Evolutionary conservation across 2,329 filamentous ascomycete genomes (phyloP).

Genomic region (Aspergillus sp.): DNA sequence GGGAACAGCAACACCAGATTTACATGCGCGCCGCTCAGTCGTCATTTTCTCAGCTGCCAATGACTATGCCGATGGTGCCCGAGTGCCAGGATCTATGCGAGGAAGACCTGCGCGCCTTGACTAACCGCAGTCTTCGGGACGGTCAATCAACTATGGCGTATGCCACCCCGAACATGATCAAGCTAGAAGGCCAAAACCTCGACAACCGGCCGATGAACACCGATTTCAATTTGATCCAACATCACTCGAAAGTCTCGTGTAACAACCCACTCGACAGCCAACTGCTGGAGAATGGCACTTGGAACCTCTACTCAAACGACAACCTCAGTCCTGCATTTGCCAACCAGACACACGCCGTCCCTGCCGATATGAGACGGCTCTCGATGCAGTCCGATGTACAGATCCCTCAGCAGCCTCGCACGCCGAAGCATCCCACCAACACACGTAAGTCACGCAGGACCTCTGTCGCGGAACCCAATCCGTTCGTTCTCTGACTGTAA

Average conservation of each 20-base stretch:
- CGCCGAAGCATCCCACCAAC: conserved; percentile 59
- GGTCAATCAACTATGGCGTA: conserved; percentile 29
- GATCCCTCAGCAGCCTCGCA: conserved; percentile 55
- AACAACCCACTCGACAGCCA: conserved; percentile 21
- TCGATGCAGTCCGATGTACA: conserved; percentile 40
- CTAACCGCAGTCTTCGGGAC: conserved; percentile 37
- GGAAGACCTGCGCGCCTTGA: conserved; percentile 32
- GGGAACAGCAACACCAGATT: conserved; percentile 85
- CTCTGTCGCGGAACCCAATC: background rate
- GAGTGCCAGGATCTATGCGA: conserved; percentile 30
- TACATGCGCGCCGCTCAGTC: conserved; percentile 68
- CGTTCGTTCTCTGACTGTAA: conserved; percentile 20
- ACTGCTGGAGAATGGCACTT: conserved; percentile 23
- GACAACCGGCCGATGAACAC: conserved; percentile 23
- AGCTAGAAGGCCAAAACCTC: conserved; percentile 15
- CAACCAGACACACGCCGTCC: conserved; percentile 24
- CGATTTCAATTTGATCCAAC: conserved; percentile 30
- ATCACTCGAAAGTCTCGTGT: conserved; percentile 22
- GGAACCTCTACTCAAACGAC: conserved; percentile 27
- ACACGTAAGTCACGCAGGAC: conserved; percentile 49
- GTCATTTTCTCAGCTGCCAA: conserved; percentile 33
- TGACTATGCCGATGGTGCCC: conserved; percentile 23
- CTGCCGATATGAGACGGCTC: conserved; percentile 31
- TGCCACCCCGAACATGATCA: conserved; percentile 20
- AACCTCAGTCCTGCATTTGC: conserved; percentile 22